Evolutionary conservation across 176 grass and related monocot species (phyloP), one percentile per base, ranked within the genome.

Genomic region (Zizania latifolia): DNA sequence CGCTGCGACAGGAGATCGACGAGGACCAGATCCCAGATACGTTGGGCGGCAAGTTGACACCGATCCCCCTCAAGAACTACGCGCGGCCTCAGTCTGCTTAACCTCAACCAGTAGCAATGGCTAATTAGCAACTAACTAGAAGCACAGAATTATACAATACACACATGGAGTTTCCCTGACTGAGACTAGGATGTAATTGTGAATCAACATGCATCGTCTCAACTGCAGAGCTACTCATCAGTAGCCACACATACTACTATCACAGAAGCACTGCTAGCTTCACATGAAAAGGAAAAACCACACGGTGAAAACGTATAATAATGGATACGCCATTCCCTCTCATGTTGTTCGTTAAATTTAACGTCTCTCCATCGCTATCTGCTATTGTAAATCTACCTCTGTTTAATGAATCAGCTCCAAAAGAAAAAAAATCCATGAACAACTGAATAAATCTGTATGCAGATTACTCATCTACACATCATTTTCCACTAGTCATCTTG

Each of bases 1-100:
- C 83, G 46, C 82, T 97, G 43, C 70, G 50, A 27, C 78, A 34
- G 64, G 88, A 93, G n/a, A 87, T 97, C 3, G 94, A 97, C 0
- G 84, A 91, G 17, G 79, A 34, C 68, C 86, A 97, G 66, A 57
- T 97, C 32, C 90, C 94, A 5, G 83, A 93, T 36, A 85, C 81
- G 19, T 93, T 87, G 7, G 90, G 90, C 1, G 94, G 90, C 0
- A 83, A 85, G 68, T 70, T 89, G 64, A 24, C 83, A 10, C 33
- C 87, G 17, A 15, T 85, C 58, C 69, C 87, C 2, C 79, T 96
- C 30, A 76, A 71, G 71, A 77, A 92, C 44, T 45, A 72, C 21
- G 58, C 17, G 44, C 33, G 33, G 32, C 4, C 48, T 44, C 24
- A 32, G 40, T 14, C 51, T 28, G 39, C 59, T 46, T 74, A 24